A percentile compares a stretch with the other conserved stretches of the same genome.
Conservation (phyloP, 768 basidiomycete genomes). For the Lentinula boryana region DNA sequence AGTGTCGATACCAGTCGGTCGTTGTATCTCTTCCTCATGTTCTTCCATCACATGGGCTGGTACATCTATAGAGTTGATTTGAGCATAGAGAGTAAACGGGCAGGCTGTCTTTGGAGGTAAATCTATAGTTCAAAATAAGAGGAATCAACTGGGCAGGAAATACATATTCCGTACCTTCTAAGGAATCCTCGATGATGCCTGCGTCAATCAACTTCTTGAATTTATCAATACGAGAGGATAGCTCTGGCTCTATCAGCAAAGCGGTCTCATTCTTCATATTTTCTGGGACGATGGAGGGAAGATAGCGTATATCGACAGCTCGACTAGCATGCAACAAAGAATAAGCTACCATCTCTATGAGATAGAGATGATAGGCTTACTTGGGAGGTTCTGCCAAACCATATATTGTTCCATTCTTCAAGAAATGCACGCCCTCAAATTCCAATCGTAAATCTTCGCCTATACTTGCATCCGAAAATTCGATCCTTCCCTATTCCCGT, state of each 20-base stretch:
- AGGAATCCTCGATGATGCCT: conserved; percentile 51
- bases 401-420: conserved; percentile 70
- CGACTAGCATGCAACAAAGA: conserved; percentile 27
- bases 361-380: conserved; percentile 28
- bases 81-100: conserved; percentile 60
- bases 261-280: conserved; percentile 52
- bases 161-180: conserved; percentile 20
- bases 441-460: conserved; percentile 60
- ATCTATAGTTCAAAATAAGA: conserved; percentile 25
- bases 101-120: conserved; percentile 47
- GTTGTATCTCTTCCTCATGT: conserved; percentile 67
- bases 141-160: not conserved
- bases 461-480: conserved; percentile 48
- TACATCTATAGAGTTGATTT: conserved; percentile 50
- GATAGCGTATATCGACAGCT: conserved; percentile 56
- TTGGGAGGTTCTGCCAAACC: conserved; percentile 62
- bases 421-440: conserved; percentile 73
- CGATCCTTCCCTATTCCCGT: conserved; percentile 57
- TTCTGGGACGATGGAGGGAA: conserved; percentile 63
- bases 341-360: not conserved
- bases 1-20: conserved; percentile 68
- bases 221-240: conserved; percentile 51
- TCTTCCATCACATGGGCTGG: conserved; percentile 56
- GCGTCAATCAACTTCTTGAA: conserved; percentile 58
- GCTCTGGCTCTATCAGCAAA: conserved; percentile 51